Conservation (phyloP, 225 moss, liverwort and hornwort genomes). For the Marchantia polymorpha region DNA sequence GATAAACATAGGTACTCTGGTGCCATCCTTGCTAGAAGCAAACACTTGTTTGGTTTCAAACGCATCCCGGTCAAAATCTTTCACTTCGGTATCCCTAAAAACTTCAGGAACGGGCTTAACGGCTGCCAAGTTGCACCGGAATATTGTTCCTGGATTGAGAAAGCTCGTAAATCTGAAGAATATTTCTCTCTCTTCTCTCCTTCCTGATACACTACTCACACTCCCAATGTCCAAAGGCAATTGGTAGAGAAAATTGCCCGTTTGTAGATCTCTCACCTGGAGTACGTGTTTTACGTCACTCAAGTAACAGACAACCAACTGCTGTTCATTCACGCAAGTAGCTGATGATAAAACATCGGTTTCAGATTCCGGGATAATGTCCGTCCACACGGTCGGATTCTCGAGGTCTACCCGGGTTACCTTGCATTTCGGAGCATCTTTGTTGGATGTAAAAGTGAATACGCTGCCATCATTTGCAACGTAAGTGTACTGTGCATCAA, state of each 20-base stretch:
- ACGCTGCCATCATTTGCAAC: slow-evolving; percentile 64
- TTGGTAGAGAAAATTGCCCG: slow-evolving; percentile 47
- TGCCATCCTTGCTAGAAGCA: slow-evolving; percentile 66
- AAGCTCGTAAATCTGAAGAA: slow-evolving; percentile 78
- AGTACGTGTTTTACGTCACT: slow-evolving; percentile 82
- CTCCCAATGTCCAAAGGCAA: slow-evolving; percentile 80
- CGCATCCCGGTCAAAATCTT: slow-evolving; percentile 52
- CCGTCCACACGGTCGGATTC: slow-evolving; percentile 57
- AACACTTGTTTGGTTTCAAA: slow-evolving; percentile 83
- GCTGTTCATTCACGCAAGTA: slow-evolving; percentile 53
- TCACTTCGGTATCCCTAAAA: slow-evolving; percentile 52
- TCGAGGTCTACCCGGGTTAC: slow-evolving; percentile 58
- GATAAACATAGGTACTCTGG: slow-evolving; percentile 74
- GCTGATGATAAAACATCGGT: slow-evolving; percentile 67
- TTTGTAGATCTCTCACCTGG: slow-evolving; percentile 60
- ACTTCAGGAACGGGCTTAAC: slow-evolving; percentile 48
- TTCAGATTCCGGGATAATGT: slow-evolving; percentile 64
- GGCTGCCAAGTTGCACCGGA: slow-evolving; percentile 50
- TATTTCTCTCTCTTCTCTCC: slow-evolving; percentile 49
- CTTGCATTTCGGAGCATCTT: slow-evolving; percentile 70
- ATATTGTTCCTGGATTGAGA: slow-evolving; percentile 68
- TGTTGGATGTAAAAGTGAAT: slow-evolving; percentile 76
- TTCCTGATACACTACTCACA: slow-evolving; percentile 59
- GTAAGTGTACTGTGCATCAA: slow-evolving; percentile 65
- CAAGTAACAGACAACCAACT: slow-evolving; percentile 72